phyloP scores from a whole-genome alignment of 2,329 filamentous ascomycete genomes.

The Cercospora sesami region DNA sequence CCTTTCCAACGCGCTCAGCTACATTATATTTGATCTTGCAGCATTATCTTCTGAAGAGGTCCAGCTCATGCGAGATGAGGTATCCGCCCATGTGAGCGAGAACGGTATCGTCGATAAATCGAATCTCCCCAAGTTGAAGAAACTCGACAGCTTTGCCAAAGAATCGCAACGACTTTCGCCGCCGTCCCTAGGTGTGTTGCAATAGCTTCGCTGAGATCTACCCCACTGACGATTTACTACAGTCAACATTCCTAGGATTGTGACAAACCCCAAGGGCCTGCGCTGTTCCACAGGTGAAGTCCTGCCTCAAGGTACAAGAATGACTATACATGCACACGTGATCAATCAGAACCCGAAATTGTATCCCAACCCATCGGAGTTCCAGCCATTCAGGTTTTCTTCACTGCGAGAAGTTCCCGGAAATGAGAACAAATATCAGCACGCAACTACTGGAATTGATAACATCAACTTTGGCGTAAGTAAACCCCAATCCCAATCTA shows the following conservation, averaged over 20 bases:
- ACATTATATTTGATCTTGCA: background rate
- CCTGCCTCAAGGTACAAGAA: background rate
- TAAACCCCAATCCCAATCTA: background rate
- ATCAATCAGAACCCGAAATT: background rate
- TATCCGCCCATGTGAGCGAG: background rate
- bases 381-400: background rate
- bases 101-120: background rate
- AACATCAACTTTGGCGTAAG: background rate
- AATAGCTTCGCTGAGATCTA: background rate
- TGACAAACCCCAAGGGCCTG: background rate
- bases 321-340: background rate
- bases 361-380: background rate
- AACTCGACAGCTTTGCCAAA: background rate
- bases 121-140: background rate
- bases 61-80: background rate
- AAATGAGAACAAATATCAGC: background rate
- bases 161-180: background rate
- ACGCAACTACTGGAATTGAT: background rate
- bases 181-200: background rate
- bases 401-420: background rate
- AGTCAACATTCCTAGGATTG: background rate
- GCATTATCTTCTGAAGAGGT: background rate
- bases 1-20: background rate
- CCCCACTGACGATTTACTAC: background rate
- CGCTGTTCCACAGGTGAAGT: background rate